Percentiles rank a stretch among this genome's conserved stretches.
phyloP scores from a whole-genome alignment of 164 flowering plant species.

The Annona squamosa region DNA sequence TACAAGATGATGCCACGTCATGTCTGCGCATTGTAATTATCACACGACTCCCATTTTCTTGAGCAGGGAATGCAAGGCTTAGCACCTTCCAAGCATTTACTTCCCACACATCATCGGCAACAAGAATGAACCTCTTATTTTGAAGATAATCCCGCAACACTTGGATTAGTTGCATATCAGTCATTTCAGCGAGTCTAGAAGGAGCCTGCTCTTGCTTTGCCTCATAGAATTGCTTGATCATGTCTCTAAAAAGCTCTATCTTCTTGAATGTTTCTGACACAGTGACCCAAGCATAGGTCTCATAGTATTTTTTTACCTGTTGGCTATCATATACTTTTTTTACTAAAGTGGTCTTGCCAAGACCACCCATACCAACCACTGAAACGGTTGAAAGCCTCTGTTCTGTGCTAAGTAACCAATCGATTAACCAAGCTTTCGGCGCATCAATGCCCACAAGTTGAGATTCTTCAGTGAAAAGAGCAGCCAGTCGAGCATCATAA shows the following conservation, averaged over 20 bases:
- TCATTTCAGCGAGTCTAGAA: slow-evolving; percentile 21
- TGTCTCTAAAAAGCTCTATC: slow-evolving; percentile 3
- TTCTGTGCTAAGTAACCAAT: slow-evolving; percentile 19
- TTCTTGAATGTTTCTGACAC: slow-evolving; percentile 5
- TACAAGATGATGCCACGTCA: slow-evolving; percentile 1
- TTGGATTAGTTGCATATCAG: slow-evolving; percentile 20
- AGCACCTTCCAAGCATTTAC: slow-evolving; percentile 19
- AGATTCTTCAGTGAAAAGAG: neutral
- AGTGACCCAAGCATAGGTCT: slow-evolving; percentile 18
- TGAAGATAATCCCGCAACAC: neutral
- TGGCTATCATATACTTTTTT: slow-evolving; percentile 8
- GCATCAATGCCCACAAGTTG: slow-evolving; percentile 1
- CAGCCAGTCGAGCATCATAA: neutral
- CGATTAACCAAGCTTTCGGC: neutral
- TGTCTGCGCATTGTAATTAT: slow-evolving; percentile 28
- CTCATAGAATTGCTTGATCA: neutral
- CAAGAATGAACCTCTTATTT: slow-evolving; percentile 15
- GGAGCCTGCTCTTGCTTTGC: neutral
- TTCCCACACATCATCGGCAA: slow-evolving; percentile 38
- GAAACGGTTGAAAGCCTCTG: neutral
- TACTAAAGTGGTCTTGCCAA: slow-evolving; percentile 21
- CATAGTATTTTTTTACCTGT: slow-evolving; percentile 3
- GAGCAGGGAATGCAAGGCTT: slow-evolving; percentile 22
- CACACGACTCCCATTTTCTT: slow-evolving; percentile 22
- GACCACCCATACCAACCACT: slow-evolving; percentile 17